These are phyloP conservation scores for Epichloe glyceriae DNA, from an alignment of 2,329 filamentous ascomycete species.

Conservation along the genomic window DNA sequence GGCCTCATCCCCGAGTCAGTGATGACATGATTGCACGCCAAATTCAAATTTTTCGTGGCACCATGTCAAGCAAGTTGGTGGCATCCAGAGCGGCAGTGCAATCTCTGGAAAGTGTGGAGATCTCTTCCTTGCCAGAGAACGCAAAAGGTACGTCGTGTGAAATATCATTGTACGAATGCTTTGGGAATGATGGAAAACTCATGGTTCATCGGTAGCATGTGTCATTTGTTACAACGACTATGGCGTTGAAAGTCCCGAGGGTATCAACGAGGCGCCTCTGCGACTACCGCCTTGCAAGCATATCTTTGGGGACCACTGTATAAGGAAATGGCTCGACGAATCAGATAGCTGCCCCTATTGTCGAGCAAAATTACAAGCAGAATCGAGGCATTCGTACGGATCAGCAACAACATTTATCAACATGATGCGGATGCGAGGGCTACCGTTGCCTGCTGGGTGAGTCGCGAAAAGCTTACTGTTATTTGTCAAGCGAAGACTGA, in stretches of 20 bases:
- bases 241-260: conserved; percentile 43
- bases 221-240: conserved; percentile 54
- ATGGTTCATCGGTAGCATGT: conserved; percentile 30
- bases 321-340: conserved; percentile 52
- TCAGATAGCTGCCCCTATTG: conserved; percentile 53
- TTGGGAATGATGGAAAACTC: background rate
- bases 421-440: conserved; percentile 18
- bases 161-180: background rate
- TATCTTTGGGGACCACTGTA: conserved; percentile 50
- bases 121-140: conserved; percentile 29
- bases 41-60: conserved; percentile 34
- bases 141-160: conserved; percentile 33
- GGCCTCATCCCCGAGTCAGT: conserved; percentile 4
- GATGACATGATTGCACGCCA: conserved; percentile 25
- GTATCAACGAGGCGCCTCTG: conserved; percentile 41
- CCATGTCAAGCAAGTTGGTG: conserved; percentile 29
- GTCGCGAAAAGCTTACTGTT: background rate
- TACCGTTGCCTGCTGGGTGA: conserved; percentile 12
- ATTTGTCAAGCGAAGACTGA: background rate
- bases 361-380: conserved; percentile 45
- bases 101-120: conserved; percentile 32
- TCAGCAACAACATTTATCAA: conserved; percentile 18
- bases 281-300: conserved; percentile 50
- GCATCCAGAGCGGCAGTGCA: conserved; percentile 34
- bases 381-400: conserved; percentile 17